Conservation (phyloP, 2,329 filamentous ascomycete species). For the Aulographum hederae region DNA sequence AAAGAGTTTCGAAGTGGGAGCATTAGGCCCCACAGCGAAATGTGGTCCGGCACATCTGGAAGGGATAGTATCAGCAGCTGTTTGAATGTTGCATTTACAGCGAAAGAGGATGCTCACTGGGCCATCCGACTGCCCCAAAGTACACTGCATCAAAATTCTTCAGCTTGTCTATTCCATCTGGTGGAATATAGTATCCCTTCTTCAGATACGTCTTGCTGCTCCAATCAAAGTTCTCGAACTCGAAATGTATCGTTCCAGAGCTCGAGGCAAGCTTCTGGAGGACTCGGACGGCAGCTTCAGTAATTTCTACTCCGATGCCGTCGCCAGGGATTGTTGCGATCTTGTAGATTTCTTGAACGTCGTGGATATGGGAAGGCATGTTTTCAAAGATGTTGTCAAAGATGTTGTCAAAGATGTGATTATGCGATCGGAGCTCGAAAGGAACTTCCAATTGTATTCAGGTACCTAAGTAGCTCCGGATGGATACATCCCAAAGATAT, state of each 20-base stretch:
- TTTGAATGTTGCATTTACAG: not conserved
- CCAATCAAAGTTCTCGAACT: constrained; percentile 49
- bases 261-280: constrained; percentile 34
- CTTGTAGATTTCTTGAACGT: constrained; percentile 21
- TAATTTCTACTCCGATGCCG: constrained; percentile 52
- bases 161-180: constrained; percentile 38
- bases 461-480: too few species aligned
- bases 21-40: constrained; percentile 46
- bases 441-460: too few species aligned
- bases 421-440: too few species aligned
- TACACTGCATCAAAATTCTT: constrained; percentile 45
- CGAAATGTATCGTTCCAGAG: constrained; percentile 37
- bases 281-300: constrained; percentile 43
- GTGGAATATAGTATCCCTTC: constrained; percentile 46
- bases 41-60: constrained; percentile 35
- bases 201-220: constrained; percentile 47
- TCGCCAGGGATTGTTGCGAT: constrained; percentile 52
- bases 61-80: not conserved
- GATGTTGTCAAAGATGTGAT: too few species aligned
- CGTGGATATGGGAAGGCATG: too few species aligned
- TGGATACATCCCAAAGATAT: too few species aligned
- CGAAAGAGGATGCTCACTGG: constrained; percentile 27
- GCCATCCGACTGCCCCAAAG: constrained; percentile 49
- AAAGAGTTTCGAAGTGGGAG: constrained; percentile 48
- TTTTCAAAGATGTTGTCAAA: too few species aligned